Base-by-base conservation (phyloP, 164 flowering plant species). In the Dillenia turbinata region DNA sequence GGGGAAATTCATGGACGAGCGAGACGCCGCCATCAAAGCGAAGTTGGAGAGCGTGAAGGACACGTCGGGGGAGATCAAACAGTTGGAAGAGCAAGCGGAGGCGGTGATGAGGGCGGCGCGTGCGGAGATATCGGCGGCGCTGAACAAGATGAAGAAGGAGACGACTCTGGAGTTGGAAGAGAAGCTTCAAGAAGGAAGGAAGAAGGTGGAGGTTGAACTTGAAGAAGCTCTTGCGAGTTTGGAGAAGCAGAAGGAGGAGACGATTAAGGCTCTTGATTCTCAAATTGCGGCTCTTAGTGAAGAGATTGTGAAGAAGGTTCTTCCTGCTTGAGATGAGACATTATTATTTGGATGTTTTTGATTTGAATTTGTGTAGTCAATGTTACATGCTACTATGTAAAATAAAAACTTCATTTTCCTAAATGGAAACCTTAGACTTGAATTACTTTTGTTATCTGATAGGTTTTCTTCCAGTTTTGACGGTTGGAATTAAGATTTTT, bases 71-170 rank as follows among this genome's bases (percentile, higher is more conserved):
- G 98, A 90, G 75, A 89, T 93, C 65, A 90, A 90, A 87, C 78
- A 83, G 82, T 80, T 93, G 71, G 98, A 93, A 59, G 98, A 89
- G 24, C 91, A 94, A 71, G 97, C 86, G 0, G 71, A 77, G n/a
- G 98, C 98, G 0, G 67, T 90, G 10, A 76, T 90, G 91, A 75
- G 67, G 71, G 98, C 97, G 1, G 98, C 96, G 1, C 69, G 93
- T 52, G 98, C 98, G 3, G 97, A 94, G 85, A 89, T 94, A 9
- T 56, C 97, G 55, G 91, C 96, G 14, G 97, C 98, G 44, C 71
- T 90, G 71, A 90, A 79, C 60, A 75, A 87, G 85, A 89, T 89
- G 96, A 86, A 86, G 93, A 90, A 85, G 82, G 97, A 94, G 80
- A 87, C 96, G 12, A 72, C 81, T 71, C 57, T 12, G 49, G 98